phyloP scores from a whole-genome alignment of 2,329 filamentous ascomycete species.

The Fusarium sp. region DNA sequence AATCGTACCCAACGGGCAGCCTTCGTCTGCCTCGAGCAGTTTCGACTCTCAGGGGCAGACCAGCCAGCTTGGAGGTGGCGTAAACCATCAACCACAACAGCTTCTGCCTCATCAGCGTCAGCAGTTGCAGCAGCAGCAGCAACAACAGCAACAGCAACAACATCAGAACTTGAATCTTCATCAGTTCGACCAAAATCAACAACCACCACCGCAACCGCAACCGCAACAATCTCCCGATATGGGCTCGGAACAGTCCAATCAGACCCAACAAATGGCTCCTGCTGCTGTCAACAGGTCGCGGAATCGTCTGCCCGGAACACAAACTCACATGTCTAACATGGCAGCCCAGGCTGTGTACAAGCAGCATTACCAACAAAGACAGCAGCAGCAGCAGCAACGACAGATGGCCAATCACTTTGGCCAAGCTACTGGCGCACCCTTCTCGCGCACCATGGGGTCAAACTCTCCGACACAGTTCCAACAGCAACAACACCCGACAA shows the following conservation, averaged over 20 bases:
- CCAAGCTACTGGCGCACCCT: slow-evolving; percentile 11
- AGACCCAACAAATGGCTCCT: slow-evolving; percentile 6
- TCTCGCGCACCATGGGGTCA: slow-evolving; percentile 20
- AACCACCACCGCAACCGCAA: background rate
- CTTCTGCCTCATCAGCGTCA: slow-evolving; percentile 14
- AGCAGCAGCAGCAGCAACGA: slow-evolving; percentile 32
- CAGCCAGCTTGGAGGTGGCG: background rate
- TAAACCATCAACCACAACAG: slow-evolving; percentile 23
- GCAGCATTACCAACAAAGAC: slow-evolving; percentile 14
- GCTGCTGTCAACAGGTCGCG: background rate
- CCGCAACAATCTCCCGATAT: slow-evolving; percentile 20
- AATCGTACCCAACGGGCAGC: slow-evolving; percentile 17
- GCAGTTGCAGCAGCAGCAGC: slow-evolving; percentile 18
- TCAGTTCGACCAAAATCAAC: slow-evolving; percentile 20
- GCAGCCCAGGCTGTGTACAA: slow-evolving; percentile 22
- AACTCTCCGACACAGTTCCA: slow-evolving; percentile 29
- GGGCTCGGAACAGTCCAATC: slow-evolving; percentile 3
- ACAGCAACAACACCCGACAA: slow-evolving; percentile 27
- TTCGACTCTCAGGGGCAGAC: slow-evolving; percentile 31
- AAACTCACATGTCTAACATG: slow-evolving; percentile 9
- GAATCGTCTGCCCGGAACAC: background rate
- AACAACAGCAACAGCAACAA: slow-evolving; percentile 21
- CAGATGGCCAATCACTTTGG: slow-evolving; percentile 34
- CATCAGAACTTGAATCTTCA: slow-evolving; percentile 13
- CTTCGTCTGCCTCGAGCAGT: slow-evolving; percentile 19